phyloP scores from a whole-genome alignment of 441 rosid genomes.

The Corymbia calophylla region DNA sequence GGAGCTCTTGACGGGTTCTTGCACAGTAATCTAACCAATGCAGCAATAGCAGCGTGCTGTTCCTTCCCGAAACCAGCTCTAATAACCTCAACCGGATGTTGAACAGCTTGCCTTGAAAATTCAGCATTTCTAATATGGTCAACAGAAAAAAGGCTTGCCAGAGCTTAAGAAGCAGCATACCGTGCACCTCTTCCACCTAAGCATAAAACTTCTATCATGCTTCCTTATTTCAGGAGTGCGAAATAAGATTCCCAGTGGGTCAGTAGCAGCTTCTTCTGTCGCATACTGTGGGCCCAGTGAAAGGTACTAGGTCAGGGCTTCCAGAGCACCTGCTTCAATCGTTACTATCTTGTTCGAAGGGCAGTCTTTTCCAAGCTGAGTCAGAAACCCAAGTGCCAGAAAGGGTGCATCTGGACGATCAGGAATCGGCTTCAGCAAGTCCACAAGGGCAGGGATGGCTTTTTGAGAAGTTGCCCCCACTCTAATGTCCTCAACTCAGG shows the following conservation, averaged over 20 bases:
- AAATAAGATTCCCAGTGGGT: constrained; percentile 81
- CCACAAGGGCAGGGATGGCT: constrained; percentile 95
- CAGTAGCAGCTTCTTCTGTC: constrained; percentile 99
- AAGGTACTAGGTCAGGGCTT: constrained; percentile 84
- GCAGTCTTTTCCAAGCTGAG: constrained; percentile 91
- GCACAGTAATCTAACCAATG: constrained; percentile 86
- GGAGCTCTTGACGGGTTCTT: constrained; percentile 94
- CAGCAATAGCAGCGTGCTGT: constrained; percentile 99
- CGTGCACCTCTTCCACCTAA: constrained; percentile 98
- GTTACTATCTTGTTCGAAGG: constrained; percentile 65
- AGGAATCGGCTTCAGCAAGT: constrained; percentile 96
- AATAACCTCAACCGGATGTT: constrained; percentile 96
- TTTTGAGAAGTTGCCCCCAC: constrained; percentile 96
- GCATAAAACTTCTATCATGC: constrained; percentile 96
- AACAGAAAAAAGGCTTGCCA: constrained; percentile 91
- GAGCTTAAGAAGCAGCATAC: constrained; percentile 93
- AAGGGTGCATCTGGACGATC: constrained; percentile 99
- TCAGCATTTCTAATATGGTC: constrained; percentile 99
- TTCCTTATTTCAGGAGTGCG: constrained; percentile 89
- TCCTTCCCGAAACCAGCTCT: constrained; percentile 90
- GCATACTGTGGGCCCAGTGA: constrained; percentile 98
- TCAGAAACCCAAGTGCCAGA: constrained; percentile 84
- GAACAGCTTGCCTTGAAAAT: constrained; percentile 87
- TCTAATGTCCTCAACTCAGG: constrained; percentile 98
- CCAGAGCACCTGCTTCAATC: constrained; percentile 21